Percentiles rank a stretch among this genome's conserved stretches.
Conservation (phyloP, 805 yeast genomes). For the Wickerhamomyces mucosus region DNA sequence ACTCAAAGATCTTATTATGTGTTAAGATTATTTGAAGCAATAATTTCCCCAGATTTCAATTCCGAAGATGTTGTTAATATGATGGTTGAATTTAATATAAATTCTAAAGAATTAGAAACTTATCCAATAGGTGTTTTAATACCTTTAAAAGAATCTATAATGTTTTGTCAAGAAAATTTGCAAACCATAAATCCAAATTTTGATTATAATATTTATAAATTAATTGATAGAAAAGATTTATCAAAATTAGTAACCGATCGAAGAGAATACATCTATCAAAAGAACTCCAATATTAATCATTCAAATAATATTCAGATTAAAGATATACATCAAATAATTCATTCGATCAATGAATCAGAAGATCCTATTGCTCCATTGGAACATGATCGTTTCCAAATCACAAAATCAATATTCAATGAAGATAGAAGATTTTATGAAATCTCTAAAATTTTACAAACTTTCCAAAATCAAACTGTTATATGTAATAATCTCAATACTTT, state of each 20-base stretch:
- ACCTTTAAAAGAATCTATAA: constrained; percentile 56
- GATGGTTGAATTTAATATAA: constrained; percentile 49
- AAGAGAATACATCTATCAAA: background rate
- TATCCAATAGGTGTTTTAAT: constrained; percentile 65
- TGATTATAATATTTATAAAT: constrained; percentile 30
- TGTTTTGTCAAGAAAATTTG: constrained; percentile 44
- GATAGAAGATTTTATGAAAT: constrained; percentile 79
- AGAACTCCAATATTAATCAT: background rate
- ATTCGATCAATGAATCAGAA: constrained; percentile 33
- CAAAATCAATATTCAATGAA: constrained; percentile 60
- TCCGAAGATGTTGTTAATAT: constrained; percentile 48
- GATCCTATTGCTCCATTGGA: constrained; percentile 51
- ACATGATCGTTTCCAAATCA: constrained; percentile 56
- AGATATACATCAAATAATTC: constrained; percentile 32
- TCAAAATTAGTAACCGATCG: constrained; percentile 19
- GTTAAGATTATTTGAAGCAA: constrained; percentile 50
- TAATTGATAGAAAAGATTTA: constrained; percentile 65
- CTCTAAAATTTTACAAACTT: constrained; percentile 60
- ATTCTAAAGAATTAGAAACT: constrained; percentile 45
- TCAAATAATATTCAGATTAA: constrained; percentile 19
- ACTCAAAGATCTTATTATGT: constrained; percentile 61
- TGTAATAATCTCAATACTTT: constrained; percentile 17
- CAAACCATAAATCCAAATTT: constrained; percentile 32
- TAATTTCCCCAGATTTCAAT: constrained; percentile 44
- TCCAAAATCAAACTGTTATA: constrained; percentile 49